Evolutionary conservation across 352 stramenopile genomes (phyloP).

Genomic region (Phytophthora meadii): DNA sequence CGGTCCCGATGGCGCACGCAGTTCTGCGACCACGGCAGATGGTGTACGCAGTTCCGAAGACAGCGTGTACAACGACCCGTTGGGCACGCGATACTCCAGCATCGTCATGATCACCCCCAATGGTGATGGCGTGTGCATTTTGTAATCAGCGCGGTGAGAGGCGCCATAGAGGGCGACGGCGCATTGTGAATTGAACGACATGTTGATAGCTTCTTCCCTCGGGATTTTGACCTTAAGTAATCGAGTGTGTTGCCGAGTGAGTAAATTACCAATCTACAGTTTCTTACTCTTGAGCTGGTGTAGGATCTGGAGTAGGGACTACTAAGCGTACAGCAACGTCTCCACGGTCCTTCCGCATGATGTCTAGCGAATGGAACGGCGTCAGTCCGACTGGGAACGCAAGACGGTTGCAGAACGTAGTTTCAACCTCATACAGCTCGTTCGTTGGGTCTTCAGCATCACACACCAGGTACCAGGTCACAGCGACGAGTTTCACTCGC

Average conservation of each 20-base stretch:
- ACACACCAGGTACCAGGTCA: conserved; percentile 80
- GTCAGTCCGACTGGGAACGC: conserved; percentile 66
- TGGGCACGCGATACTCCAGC: conserved; percentile 83
- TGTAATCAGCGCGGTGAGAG: conserved; percentile 42
- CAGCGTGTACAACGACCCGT: conserved; percentile 80
- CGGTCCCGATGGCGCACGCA: conserved; percentile 36
- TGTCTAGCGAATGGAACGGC: conserved; percentile 53
- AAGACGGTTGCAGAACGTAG: conserved; percentile 67
- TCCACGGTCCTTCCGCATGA: conserved; percentile 60
- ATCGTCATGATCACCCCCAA: conserved; percentile 90
- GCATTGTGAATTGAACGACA: conserved; percentile 36
- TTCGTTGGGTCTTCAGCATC: conserved; percentile 68
- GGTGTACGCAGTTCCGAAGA: conserved; percentile 52
- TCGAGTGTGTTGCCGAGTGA: conserved; percentile 27
- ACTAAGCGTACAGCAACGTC: conserved; percentile 48
- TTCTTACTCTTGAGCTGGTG: neutral
- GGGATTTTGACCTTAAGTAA: conserved; percentile 39
- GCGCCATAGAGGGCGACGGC: conserved; percentile 16
- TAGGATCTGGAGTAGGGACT: conserved; percentile 1
- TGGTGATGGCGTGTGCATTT: conserved; percentile 79
- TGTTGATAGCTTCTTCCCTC: conserved; percentile 37
- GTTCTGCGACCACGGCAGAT: conserved; percentile 45
- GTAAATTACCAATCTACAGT: conserved; percentile 1
- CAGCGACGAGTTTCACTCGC: conserved; percentile 52
- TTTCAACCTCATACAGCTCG: conserved; percentile 62